These are phyloP conservation scores for Suhomyces xylopsoci DNA, from an alignment of 805 yeast genomes.

Conservation along the genomic window DNA sequence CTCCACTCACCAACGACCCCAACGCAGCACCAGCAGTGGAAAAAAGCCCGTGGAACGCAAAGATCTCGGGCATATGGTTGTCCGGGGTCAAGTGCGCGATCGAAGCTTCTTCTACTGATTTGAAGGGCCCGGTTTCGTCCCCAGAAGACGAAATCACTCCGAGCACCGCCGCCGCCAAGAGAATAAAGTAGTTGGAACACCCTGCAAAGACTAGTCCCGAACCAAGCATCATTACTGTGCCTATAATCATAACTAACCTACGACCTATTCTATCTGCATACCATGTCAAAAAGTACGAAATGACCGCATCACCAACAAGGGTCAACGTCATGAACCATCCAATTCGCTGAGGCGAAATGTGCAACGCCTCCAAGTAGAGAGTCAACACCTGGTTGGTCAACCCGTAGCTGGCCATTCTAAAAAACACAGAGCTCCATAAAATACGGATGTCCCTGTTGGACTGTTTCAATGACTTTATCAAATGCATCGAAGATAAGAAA, in stretches of 20 bases:
- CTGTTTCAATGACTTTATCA: conserved; percentile 31
- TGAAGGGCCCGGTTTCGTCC: conserved; percentile 88
- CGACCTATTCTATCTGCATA: conserved; percentile 72
- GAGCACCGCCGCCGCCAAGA: conserved; percentile 68
- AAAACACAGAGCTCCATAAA: conserved; percentile 65
- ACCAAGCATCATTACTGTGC: conserved; percentile 63
- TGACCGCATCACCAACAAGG: conserved; percentile 69
- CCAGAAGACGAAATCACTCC: conserved; percentile 91
- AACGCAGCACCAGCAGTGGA: conserved; percentile 71
- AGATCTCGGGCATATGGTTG: conserved; percentile 63
- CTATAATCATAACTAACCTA: conserved; percentile 57
- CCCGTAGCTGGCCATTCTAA: conserved; percentile 74
- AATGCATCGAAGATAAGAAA: conserved; percentile 23
- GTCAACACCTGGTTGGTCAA: conserved; percentile 76
- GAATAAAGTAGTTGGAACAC: conserved; percentile 48
- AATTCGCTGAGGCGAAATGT: conserved; percentile 53
- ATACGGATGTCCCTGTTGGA: conserved; percentile 55
- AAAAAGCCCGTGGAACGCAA: conserved; percentile 68
- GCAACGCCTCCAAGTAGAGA: conserved; percentile 55
- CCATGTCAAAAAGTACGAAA: conserved; percentile 73
- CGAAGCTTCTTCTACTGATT: conserved; percentile 79
- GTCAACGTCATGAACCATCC: conserved; percentile 84
- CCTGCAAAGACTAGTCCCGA: conserved; percentile 68
- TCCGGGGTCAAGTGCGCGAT: conserved; percentile 75
- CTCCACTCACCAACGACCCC: conserved; percentile 67